Conservation (phyloP, 2,329 filamentous ascomycete species). For the Didymella sp. region DNA sequence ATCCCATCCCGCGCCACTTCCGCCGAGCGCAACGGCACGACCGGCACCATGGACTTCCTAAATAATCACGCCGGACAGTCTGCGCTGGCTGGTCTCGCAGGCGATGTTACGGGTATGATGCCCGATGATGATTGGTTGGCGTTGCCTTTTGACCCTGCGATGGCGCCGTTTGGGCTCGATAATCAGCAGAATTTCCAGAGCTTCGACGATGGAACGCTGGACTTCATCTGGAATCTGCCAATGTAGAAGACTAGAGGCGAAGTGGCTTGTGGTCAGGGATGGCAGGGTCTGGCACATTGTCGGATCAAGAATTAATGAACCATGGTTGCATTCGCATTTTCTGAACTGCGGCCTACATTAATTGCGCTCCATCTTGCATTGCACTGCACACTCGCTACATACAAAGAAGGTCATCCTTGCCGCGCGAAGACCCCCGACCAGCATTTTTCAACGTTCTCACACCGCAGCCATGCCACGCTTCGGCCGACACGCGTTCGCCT, state of each 20-base stretch:
- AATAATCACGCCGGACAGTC: slow-evolving; percentile 48
- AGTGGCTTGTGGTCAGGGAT: too few relatives aligned
- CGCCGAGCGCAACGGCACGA: slow-evolving; percentile 39
- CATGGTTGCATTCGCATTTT: too few relatives aligned
- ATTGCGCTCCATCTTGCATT: too few relatives aligned
- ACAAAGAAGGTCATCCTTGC: background rate
- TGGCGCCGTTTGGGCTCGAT: slow-evolving; percentile 50
- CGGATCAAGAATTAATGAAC: too few relatives aligned
- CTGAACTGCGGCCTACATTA: too few relatives aligned
- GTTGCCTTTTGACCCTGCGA: slow-evolving; percentile 49
- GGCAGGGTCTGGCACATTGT: too few relatives aligned
- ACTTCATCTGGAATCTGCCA: slow-evolving; percentile 51
- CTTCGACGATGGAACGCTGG: slow-evolving; percentile 48
- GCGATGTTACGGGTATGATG: slow-evolving; percentile 46
- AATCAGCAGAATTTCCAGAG: slow-evolving; percentile 46
- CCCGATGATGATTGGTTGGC: slow-evolving; percentile 50
- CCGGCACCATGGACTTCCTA: slow-evolving; percentile 45
- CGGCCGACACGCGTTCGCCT: background rate
- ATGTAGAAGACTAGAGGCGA: slow-evolving; percentile 24
- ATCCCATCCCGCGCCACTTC: slow-evolving; percentile 43
- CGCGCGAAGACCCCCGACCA: too few relatives aligned
- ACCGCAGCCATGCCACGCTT: background rate
- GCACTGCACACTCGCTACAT: background rate
- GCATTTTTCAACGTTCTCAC: background rate
- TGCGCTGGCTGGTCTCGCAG: slow-evolving; percentile 44